Evolutionary conservation across 2,329 filamentous ascomycete species (phyloP).

Genomic region (Aureobasidium mangrovei): DNA sequence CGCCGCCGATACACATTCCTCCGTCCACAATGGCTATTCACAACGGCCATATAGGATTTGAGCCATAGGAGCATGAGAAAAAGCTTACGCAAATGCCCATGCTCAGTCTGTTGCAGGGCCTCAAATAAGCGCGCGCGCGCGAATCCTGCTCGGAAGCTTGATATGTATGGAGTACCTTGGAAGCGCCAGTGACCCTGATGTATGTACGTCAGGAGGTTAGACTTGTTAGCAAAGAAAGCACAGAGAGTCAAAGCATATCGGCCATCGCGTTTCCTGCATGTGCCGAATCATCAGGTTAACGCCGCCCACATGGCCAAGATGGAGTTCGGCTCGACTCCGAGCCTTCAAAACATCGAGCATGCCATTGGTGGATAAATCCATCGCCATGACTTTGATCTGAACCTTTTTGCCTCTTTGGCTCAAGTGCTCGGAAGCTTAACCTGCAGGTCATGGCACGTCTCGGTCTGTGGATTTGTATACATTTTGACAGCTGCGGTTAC

Average conservation of each 20-base stretch:
- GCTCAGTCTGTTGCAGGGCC: no score
- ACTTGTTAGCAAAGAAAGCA: not conserved
- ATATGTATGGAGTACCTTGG: no score
- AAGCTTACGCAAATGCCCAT: no score
- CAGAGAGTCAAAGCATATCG: conserved; percentile 2
- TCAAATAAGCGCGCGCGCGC: no score
- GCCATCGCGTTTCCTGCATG: conserved; percentile 4
- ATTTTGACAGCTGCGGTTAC: not conserved
- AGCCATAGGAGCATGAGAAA: not conserved
- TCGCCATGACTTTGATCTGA: conserved; percentile 7
- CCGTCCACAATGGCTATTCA: not conserved
- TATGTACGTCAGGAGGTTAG: not conserved
- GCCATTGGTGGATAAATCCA: conserved; percentile 4
- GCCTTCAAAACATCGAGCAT: not conserved
- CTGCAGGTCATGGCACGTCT: not conserved
- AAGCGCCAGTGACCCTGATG: conserved; percentile 1
- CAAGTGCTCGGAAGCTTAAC: conserved; percentile 10
- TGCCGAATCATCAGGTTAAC: conserved; percentile 6
- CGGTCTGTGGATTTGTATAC: conserved; percentile 9
- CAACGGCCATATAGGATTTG: conserved; percentile 5
- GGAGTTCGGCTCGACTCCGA: conserved; percentile 10
- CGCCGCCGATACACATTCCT: no score
- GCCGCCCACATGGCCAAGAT: not conserved
- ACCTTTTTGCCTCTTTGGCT: conserved; percentile 1
- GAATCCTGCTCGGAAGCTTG: conserved; percentile 3